Base-by-base conservation (phyloP, 768 basidiomycete genomes). In the Leccinum subtestaceum region DNA sequence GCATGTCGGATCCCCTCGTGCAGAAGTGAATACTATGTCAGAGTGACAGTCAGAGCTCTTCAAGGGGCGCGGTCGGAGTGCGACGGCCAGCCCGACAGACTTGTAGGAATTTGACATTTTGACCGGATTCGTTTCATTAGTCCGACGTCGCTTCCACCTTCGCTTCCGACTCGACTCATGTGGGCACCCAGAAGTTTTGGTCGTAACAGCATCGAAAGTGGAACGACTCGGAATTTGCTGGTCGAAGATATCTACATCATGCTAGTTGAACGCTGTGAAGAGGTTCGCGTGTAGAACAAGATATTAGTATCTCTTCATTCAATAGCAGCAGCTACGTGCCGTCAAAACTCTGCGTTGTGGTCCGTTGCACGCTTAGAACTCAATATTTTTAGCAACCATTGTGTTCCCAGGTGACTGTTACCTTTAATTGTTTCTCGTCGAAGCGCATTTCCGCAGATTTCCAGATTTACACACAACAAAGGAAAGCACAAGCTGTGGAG, bases 391-490 rank as follows among this genome's bases (percentile, higher is more conserved):
- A 25, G 23, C 10, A 4, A 29, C 32, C n/a, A 56, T 64, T 64
- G 53, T 64, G 27, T 59, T 51, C 34, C 54, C 53, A 25, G n/a
- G n/a, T 19, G 32, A 12, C 12, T 12, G 19, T 15, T 5, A 32
- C 32, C 19, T n/a, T 7, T 45, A 19, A 64, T 67, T 60, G 57
- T 70, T n/a, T 29, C 19, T 50, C 25, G n/a, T 51, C 59, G 58
- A 66, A 57, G 66, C 58, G 21, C 17, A 8, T 34, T 46, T 47
- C 57, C 46, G 57, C 34, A 38, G 25, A 50, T 51, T 53, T 60
- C 59, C 59, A 25, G 40, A 62, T 50, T 23, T 40, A 38, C 45
- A 51, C 59, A 36, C 21, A 57, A 70, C 66, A 68, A 67, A 59
- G 56, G 12, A 29, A 32, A 43, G 52, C 15, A 61, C 58, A 58